Evolutionary conservation across 345 rosid genomes (phyloP).

Genomic region (Fremontodendron californicum): DNA sequence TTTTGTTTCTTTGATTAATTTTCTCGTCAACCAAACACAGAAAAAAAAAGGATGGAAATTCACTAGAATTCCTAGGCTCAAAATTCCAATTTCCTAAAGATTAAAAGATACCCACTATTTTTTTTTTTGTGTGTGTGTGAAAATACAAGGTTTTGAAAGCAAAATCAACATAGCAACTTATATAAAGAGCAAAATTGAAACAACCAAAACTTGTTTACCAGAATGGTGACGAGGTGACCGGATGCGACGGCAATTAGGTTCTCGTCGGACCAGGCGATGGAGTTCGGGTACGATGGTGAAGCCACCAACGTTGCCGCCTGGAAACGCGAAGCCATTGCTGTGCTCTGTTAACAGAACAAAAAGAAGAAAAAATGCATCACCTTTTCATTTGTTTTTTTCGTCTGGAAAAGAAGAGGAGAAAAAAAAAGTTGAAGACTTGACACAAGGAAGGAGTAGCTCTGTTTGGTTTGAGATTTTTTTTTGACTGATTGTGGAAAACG

Average conservation of each 20-base stretch:
- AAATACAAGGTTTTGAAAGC: neutral
- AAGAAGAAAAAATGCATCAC: slow-evolving; percentile 5
- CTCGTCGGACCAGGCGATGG: slow-evolving; percentile 93
- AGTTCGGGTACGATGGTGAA: slow-evolving; percentile 69
- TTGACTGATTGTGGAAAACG: neutral
- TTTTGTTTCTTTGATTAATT: neutral
- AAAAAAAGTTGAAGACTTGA: neutral
- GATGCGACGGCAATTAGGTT: slow-evolving; percentile 86
- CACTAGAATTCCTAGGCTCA: neutral
- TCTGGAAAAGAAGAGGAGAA: neutral
- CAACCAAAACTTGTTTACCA: slow-evolving; percentile 34
- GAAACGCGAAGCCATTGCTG: slow-evolving; percentile 67
- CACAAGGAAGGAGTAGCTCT: neutral
- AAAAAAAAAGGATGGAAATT: neutral
- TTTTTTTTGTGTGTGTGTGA: no score
- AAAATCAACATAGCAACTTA: neutral
- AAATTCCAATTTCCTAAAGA: neutral
- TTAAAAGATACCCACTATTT: neutral
- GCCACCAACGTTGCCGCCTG: slow-evolving; percentile 76
- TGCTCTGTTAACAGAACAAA: neutral
- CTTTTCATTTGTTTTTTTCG: neutral
- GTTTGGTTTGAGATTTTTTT: no score
- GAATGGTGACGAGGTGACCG: slow-evolving; percentile 76
- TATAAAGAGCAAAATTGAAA: neutral
- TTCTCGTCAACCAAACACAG: neutral